Evolutionary conservation across 495 filamentous ascomycete genomes (phyloP).

Genomic region (Arthonia radiata): DNA sequence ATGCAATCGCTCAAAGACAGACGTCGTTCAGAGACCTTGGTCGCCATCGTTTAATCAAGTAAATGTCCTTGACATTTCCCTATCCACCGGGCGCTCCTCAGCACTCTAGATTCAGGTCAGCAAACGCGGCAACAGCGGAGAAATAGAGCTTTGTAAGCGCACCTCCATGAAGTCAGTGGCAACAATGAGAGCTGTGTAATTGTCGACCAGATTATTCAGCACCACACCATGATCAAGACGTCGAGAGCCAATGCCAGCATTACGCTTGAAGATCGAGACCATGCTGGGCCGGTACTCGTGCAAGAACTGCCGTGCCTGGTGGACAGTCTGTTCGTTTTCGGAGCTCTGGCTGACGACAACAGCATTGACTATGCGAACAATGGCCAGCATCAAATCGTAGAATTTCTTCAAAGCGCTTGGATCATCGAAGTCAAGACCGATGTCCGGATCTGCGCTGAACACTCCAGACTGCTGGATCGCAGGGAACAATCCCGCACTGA

Average conservation of each 20-base stretch:
- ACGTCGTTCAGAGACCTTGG: no score
- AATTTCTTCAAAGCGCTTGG: conserved; percentile 50
- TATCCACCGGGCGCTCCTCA: no score
- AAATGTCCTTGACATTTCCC: no score
- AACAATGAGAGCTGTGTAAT: conserved; percentile 31
- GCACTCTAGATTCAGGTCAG: no score
- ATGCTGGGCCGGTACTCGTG: conserved; percentile 54
- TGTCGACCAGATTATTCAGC: conserved; percentile 30
- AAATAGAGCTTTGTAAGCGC: no score
- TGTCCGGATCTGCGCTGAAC: conserved; percentile 80
- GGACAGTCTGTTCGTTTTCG: conserved; percentile 51
- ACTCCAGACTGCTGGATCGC: conserved; percentile 51
- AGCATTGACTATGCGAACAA: conserved; percentile 58
- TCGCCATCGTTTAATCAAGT: no score
- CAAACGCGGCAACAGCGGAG: no score
- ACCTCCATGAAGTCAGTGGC: conserved; percentile 39
- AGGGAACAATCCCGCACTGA: conserved; percentile 75
- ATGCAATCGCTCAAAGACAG: no score
- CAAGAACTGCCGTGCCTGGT: conserved; percentile 52
- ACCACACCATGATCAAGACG: conserved; percentile 13
- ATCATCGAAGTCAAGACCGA: conserved; percentile 54
- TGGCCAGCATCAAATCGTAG: conserved; percentile 56
- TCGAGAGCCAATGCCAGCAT: conserved; percentile 47
- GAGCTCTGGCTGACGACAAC: conserved; percentile 53
- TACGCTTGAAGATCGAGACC: conserved; percentile 75